phyloP scores from a whole-genome alignment of 208 protist genomes.

The Leishmania mexicana region DNA sequence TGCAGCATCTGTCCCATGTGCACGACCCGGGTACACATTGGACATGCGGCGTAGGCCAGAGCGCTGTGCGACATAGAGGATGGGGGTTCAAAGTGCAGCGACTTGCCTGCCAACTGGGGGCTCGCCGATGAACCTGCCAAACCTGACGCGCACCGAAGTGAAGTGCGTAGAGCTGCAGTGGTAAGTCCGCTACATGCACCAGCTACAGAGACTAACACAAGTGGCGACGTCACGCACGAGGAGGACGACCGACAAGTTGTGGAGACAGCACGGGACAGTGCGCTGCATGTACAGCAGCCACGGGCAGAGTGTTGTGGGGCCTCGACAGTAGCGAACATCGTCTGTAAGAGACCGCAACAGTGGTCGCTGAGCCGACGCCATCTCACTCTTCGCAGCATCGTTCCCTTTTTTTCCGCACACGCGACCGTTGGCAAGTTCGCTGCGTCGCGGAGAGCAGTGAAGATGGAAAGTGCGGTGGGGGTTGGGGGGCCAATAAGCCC shows the following conservation, averaged over 20 bases:
- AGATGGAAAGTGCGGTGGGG: background rate
- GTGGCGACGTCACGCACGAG: conserved; percentile 1
- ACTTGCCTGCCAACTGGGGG: background rate
- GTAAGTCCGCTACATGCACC: background rate
- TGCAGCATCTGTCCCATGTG: conserved; percentile 75
- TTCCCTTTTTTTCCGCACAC: background rate
- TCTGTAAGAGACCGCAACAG: background rate
- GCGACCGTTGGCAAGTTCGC: background rate
- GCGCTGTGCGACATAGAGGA: conserved; percentile 57
- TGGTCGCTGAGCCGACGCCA: background rate
- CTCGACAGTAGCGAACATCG: background rate
- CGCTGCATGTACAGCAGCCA: background rate
- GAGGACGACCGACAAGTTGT: background rate
- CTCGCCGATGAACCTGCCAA: background rate
- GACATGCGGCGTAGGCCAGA: conserved; percentile 70
- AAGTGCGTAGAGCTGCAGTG: background rate
- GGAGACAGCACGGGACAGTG: background rate
- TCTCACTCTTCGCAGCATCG: conserved; percentile 4
- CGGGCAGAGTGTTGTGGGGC: background rate
- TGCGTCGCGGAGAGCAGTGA: too few relatives aligned
- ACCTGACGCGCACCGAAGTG: background rate
- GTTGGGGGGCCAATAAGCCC: background rate
- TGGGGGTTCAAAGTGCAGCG: conserved; percentile 47
- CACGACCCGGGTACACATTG: conserved; percentile 45
- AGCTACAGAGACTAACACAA: background rate